Evolutionary conservation across 176 grass and related monocot species (phyloP), one percentile per base, ranked within the genome.

Genomic region (Rhynchospora tenuis): DNA sequence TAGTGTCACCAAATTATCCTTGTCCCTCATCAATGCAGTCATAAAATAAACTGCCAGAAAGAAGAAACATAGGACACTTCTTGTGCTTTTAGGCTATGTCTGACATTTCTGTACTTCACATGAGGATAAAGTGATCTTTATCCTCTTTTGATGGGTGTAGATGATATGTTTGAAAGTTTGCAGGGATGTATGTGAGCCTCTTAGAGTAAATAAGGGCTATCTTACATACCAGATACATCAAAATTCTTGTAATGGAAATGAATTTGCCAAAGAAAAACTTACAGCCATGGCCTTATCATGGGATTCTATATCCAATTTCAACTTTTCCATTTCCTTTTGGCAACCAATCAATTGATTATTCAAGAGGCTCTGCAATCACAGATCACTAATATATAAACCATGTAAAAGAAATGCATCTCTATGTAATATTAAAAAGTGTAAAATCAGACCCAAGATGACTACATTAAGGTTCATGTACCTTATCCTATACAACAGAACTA

Each of bases 301-400:
- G 78, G 44, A 84, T 42, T 90, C 73, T 23, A 93, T 27, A 86
- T 76, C 81, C 42, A 73, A 89, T 59, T 86, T 94, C 64, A 92
- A 71, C 77, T 82, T 74, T 56, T 84, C 83, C 77, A 92, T 73
- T 88, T 91, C 88, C 52, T 72, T 88, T 33, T 79, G 72, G 61
- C 80, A 81, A 85, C 81, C 88, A 61, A 88, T 85, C 29, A 70
- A 85, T 59, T 89, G 85, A 47, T 90, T 59, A 60, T 85, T 51
- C 74, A 92, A 78, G 42, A 91, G 76, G 61, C 84, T 88, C 94
- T 97, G 78, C 87, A 88, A 47, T 85, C 81, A 75, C 13, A 87
- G 59, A 77, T 80, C 46, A 81, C 15, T 29, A 46, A 29, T n/a
- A 23, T 46, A 66, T 55, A 33, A 61, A 26, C 44, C 43, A 33